Evolutionary conservation across 108 stramenopile species (phyloP).

Genomic region (Cyclotella distinguenda): DNA sequence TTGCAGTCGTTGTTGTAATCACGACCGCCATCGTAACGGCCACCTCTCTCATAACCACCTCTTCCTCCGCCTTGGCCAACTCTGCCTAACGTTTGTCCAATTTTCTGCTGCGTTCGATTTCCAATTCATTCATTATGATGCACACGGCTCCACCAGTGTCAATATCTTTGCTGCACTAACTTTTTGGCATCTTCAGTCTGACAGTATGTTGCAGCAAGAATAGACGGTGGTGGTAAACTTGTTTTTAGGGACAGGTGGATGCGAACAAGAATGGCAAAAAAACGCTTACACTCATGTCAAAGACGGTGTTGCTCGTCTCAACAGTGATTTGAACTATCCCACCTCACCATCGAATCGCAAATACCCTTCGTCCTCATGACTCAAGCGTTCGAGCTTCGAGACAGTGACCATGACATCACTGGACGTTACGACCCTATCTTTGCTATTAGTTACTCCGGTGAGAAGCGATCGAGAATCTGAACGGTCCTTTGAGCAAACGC

Average conservation of each 20-base stretch:
- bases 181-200: conserved; percentile 81
- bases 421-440: conserved; percentile 61
- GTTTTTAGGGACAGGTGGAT: background rate
- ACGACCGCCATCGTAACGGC: conserved; percentile 21
- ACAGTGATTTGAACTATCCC: conserved; percentile 74
- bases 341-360: conserved; percentile 74
- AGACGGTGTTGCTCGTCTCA: conserved; percentile 70
- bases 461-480: conserved; percentile 75
- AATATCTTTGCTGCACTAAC: conserved; percentile 74
- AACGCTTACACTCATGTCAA: conserved; percentile 80
- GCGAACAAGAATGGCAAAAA: too few species aligned
- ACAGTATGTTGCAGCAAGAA: background rate
- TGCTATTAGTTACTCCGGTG: conserved; percentile 79
- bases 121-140: conserved; percentile 67
- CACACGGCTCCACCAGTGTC: conserved; percentile 76
- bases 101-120: conserved; percentile 70
- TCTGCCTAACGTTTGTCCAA: conserved; percentile 58
- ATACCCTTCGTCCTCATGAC: conserved; percentile 57
- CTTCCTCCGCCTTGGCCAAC: conserved; percentile 45
- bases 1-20: conserved; percentile 10
- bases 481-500: conserved; percentile 76
- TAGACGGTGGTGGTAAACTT: too few species aligned
- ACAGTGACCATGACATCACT: conserved; percentile 89
- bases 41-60: conserved; percentile 14
- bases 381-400: conserved; percentile 76